Conservation (phyloP, 441 rosid genomes). For the Syzygium malaccense region DNA sequence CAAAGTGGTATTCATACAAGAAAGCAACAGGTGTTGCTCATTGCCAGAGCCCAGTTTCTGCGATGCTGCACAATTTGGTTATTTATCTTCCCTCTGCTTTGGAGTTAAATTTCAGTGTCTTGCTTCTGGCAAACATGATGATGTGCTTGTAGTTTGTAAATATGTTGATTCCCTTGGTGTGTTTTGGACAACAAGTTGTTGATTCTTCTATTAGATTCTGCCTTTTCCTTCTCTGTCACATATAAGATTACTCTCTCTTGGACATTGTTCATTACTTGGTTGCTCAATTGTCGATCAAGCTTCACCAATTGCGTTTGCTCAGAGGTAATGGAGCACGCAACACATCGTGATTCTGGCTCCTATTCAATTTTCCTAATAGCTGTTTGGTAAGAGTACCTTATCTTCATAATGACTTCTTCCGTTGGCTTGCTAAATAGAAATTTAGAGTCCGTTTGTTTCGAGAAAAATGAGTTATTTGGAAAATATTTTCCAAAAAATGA, state of each 20-base stretch:
- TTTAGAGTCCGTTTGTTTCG: no score
- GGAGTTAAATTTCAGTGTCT: background rate
- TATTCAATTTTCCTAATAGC: background rate
- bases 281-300: background rate
- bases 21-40: slow-evolving; percentile 33
- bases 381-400: background rate
- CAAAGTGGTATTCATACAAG: slow-evolving; percentile 75
- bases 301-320: background rate
- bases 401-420: background rate
- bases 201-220: background rate
- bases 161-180: background rate
- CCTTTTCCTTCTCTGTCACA: background rate
- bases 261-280: background rate
- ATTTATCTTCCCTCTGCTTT: background rate
- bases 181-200: background rate
- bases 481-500: no score
- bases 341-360: no score
- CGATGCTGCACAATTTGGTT: background rate
- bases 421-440: no score
- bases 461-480: no score
- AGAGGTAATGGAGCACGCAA: background rate
- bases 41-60: background rate
- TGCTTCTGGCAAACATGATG: background rate
- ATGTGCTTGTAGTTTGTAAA: background rate
- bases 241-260: background rate